Percentiles rank a stretch among this genome's conserved stretches.
phyloP scores from a whole-genome alignment of 805 yeast species.

The Saccharomycopsis selenospora region DNA sequence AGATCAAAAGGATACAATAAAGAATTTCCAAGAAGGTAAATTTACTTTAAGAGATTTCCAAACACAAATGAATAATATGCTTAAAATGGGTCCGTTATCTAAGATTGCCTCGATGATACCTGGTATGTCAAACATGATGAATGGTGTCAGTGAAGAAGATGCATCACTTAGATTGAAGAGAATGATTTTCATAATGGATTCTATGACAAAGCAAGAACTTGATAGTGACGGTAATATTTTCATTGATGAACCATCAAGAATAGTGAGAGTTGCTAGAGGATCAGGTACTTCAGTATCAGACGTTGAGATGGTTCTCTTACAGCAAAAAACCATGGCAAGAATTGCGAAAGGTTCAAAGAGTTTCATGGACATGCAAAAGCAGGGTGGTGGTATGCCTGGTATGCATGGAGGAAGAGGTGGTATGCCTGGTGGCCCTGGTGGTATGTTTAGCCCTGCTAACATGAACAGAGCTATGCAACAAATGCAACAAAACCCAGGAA shows the following conservation, averaged over 20 bases:
- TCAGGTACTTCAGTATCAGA: conserved; percentile 89
- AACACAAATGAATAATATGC: conserved; percentile 87
- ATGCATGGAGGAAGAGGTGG: conserved; percentile 51
- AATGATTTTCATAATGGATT: conserved; percentile 89
- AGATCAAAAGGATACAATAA: conserved; percentile 84
- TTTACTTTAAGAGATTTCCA: conserved; percentile 88
- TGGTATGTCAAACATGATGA: conserved; percentile 79
- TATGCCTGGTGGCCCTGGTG: conserved; percentile 45
- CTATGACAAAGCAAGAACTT: conserved; percentile 89
- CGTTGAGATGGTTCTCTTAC: conserved; percentile 85
- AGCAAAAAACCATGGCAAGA: conserved; percentile 86
- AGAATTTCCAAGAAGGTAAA: conserved; percentile 90
- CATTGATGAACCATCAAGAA: conserved; percentile 72
- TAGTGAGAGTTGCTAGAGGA: conserved; percentile 87
- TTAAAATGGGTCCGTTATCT: conserved; percentile 95
- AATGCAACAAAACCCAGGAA: conserved; percentile 62
- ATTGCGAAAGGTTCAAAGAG: conserved; percentile 45
- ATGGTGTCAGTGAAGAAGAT: conserved; percentile 87
- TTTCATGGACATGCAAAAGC: conserved; percentile 38
- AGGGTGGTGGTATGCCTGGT: conserved; percentile 51
- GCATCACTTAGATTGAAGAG: conserved; percentile 74
- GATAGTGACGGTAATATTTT: conserved; percentile 84
- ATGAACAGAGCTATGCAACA: conserved; percentile 50
- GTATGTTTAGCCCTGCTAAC: conserved; percentile 33
- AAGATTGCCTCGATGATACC: conserved; percentile 96